Evolutionary conservation across 495 filamentous ascomycete genomes (phyloP), one percentile per base, ranked within the genome.

Genomic region (Xylaria scruposa): DNA sequence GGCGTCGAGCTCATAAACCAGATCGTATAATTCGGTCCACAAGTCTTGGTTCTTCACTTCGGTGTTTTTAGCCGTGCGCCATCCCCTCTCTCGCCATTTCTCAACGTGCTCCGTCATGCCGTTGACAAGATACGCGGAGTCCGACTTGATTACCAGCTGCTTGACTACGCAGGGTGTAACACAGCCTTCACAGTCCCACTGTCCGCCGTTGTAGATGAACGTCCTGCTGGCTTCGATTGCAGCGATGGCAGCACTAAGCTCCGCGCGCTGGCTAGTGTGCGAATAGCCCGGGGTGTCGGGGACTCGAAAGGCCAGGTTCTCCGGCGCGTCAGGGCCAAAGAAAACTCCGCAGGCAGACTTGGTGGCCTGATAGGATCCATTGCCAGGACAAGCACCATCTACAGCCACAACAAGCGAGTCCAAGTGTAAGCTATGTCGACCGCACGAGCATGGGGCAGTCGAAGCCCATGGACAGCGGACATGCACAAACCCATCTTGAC

Each of bases 321-420:
- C 33, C 33, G 36, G 15, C 46, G 17, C 9, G 9, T 19, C 19
- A 12, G 15, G 33, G 29, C 36, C 47, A 24, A 67, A 67, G n/a
- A 36, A 61, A 19, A 65, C 62, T 5, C 66, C 53, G 7, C 8
- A 44, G 13, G 51, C 36, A 21, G 66, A 58, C 40, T 59, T 58
- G 38, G 17, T 33, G 26, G 51, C 66, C n/a, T 3, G 49, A 3
- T 17, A 2, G 21, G 53, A 29, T 21, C 66, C 66, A 44, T 59
- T 68, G n/a, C 66, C 66, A 36, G 53, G 51, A 59, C 49, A 68
- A 46, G 66, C 51, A 13, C 66, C 66, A 33, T 59, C 66, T 15
- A 68, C 53, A 15, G 66, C 66, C 10, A 68, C 66, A 9, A 68
- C 24, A 12, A 68, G 66, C 0, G 66, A 68, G 66, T 68, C 66